Base-by-base conservation (phyloP, 257 asterid genomes). In the Nicotiana obtusifolia region DNA sequence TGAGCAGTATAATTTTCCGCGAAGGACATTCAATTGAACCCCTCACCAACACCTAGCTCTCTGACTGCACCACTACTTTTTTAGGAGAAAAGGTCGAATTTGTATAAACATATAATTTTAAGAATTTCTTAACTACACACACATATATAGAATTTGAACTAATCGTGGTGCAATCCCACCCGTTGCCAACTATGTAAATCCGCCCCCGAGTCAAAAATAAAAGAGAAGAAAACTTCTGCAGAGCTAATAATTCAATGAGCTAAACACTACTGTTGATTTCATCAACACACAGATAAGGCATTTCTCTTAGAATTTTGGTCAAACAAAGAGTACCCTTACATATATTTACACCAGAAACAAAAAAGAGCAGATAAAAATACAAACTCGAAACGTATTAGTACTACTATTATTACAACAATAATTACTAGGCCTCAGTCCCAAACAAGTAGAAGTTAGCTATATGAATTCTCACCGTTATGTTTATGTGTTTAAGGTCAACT, bases 311-410 rank as follows among this genome's bases (percentile, higher is more conserved):
- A 68, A n/a, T 35, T 35, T 68, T 68, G 19, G 31, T 19, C 54
- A 68, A 33, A 10, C 28, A 37, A 68, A 37, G 28, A 68, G 31
- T 37, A n/a, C 31, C 30, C 10, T 10, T 2, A n/a, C 37, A 37
- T 54, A 69, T 37, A 69, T 37, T 37, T 37, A 68, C 33, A 68
- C 31, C 56, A 37, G 56, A 35, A 5, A 68, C 10, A 37, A 37
- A 7, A 15, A 83, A 81, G 82, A 64, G 16, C 53, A 62, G 54
- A 84, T 59, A 73, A 88, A 85, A 56, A 73, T 67, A 81, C 77
- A 67, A 66, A 59, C 64, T 81, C 82, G 81, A 87, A 80, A 62
- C 28, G 44, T 16, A 35, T 6, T 35, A 35, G 9, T 31, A 31
- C 35, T 35, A 35, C 9, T 35, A 35, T 6, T 35, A 35, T 35